Base-by-base conservation (phyloP, 148 eudicot genomes). In the Drosera capensis region DNA sequence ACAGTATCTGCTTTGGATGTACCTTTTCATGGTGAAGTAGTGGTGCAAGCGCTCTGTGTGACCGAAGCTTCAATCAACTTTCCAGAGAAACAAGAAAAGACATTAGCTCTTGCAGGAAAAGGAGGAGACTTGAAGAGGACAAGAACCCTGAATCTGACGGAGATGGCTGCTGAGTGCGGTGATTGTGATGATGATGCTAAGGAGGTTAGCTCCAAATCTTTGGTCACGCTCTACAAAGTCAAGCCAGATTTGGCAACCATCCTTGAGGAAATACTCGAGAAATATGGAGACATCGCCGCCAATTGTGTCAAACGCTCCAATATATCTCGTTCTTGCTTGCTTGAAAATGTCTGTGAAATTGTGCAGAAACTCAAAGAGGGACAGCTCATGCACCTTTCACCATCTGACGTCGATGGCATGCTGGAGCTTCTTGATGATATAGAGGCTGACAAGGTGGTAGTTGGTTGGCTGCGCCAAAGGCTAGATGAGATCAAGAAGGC, bases 381-480 rank as follows among this genome's bases (percentile, higher is more conserved):
- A 14, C 51, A 59, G 8, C 44, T 59, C 51, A 43, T 24, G 29
- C 16, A 15, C 20, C 49, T 59, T 19, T 42, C 37, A 20, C 18
- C 44, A 18, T 11, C 20, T n/a, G 64, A 59, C 43, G 8, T 59
- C 21, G 51, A 59, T 11, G 42, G 21, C 17, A 31, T 43, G 1
- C 45, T 22, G n/a, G 28, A 8, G 35, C 34, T 58, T 23, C 44
- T 51, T 28, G 23, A 23, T 26, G 63, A 59, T 45, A 42, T 59
- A 18, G 56, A 43, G 23, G 25, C 49, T 5, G 44, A 51, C 15
- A 5, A 29, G 11, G 51, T 59, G 17, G 49, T 43, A 1, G 57
- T 59, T 20, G 25, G 57, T n/a, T 59, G 64, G 64, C 57, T 59
- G 31, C 45, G 16, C 18, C 37, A 43, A 9, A 43, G 64, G n/a